phyloP scores from a whole-genome alignment of 2,329 filamentous ascomycete genomes.

The Zymoseptoria tritici region DNA sequence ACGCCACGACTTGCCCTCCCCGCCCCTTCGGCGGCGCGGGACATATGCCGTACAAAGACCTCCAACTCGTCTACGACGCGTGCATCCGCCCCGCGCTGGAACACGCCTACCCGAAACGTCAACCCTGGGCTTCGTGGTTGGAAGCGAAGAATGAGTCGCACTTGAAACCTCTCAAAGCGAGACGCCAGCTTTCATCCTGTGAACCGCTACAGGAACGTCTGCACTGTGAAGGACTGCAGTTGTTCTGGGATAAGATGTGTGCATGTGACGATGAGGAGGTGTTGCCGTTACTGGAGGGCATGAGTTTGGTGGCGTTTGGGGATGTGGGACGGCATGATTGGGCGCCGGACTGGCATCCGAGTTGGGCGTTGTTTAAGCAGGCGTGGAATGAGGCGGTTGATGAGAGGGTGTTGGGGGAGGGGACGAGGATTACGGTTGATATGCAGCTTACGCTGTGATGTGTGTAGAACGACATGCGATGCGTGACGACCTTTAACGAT shows the following conservation, averaged over 20 bases:
- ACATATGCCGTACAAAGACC: constrained; percentile 5
- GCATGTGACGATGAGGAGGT: constrained; percentile 5
- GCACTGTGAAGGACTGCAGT: constrained; percentile 12
- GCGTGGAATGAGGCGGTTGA: constrained; percentile 13
- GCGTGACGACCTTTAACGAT: constrained; percentile 25
- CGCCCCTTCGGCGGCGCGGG: constrained; percentile 4
- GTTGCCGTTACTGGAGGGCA: constrained; percentile 5
- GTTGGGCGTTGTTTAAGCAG: constrained; percentile 11
- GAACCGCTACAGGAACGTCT: constrained; percentile 14
- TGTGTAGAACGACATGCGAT: not conserved
- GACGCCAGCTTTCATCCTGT: constrained; percentile 4
- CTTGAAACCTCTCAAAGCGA: constrained; percentile 15
- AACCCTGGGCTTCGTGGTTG: constrained; percentile 12
- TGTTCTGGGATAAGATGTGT: constrained; percentile 14
- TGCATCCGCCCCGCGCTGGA: constrained; percentile 13
- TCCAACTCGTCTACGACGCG: constrained; percentile 14
- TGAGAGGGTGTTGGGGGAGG: not conserved
- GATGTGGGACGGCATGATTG: constrained; percentile 13
- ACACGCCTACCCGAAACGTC: constrained; percentile 10
- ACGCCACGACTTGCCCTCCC: constrained; percentile 1
- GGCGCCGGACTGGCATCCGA: constrained; percentile 10
- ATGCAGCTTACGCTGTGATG: constrained; percentile 6
- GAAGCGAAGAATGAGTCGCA: constrained; percentile 18
- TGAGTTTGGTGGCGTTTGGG: constrained; percentile 8
- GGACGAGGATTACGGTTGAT: constrained; percentile 2